These are phyloP conservation scores for Tuber aestivum DNA, from an alignment of 495 filamentous ascomycete genomes.

Conservation along the genomic window DNA sequence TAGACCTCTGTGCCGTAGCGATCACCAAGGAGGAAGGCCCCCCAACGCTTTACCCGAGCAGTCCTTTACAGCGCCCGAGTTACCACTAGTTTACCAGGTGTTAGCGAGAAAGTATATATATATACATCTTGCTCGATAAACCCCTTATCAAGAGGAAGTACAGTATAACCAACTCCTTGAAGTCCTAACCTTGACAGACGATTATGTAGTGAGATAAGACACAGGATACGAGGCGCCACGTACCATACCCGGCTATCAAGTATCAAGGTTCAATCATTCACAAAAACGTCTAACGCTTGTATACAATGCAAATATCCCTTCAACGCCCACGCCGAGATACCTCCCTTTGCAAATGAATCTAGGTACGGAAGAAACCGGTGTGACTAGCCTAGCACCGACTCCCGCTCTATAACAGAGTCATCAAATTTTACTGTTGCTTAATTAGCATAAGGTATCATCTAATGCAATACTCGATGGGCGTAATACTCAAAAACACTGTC, in stretches of 20 bases:
- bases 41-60: background rate
- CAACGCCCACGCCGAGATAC: background rate
- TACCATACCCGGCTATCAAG: background rate
- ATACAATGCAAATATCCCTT: background rate
- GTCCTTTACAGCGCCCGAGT: background rate
- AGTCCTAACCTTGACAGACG: background rate
- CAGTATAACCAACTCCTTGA: background rate
- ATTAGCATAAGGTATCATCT: constrained; percentile 6
- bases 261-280: background rate
- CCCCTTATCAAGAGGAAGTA: background rate
- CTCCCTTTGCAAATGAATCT: background rate
- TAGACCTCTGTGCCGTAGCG: background rate
- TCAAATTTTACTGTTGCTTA: constrained; percentile 63
- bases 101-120: background rate
- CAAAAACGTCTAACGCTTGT: background rate
- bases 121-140: background rate
- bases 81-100: too few relatives aligned
- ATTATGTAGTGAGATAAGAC: background rate
- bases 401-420: constrained; percentile 80
- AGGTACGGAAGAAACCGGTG: background rate
- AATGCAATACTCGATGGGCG: background rate
- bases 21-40: background rate
- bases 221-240: background rate
- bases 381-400: constrained; percentile 55
- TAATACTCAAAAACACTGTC: constrained; percentile 72